Evolutionary conservation across 352 stramenopile genomes (phyloP), one percentile per base, ranked within the genome.

Genomic region (Globisporangium carolinianum): DNA sequence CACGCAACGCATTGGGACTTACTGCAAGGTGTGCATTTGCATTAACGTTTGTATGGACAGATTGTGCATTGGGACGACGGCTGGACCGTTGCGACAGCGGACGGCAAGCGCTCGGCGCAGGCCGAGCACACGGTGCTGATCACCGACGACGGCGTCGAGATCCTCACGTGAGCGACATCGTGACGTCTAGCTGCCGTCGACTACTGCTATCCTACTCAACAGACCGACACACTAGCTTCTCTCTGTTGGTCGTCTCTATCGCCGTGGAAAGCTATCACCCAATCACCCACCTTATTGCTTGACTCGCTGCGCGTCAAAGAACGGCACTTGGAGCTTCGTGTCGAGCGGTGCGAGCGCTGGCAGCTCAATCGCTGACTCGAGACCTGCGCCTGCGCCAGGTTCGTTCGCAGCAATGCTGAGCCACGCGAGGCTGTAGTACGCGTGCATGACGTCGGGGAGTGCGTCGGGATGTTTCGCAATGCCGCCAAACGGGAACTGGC

Each of bases 81-180:
- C 50, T 99, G 97, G 97, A 99, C 97, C 10, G 94, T 97, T 6
- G 94, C 91, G 12, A 99, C 96, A 15, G 76, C 76, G 1, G 96
- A 99, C 69, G 96, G 94, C 50, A 75, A 75, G 47, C 73, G 94
- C 46, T 95, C 89, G n/a, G 96, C 95, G 18, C 97, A 99, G 67
- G 98, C 98, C 57, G 97, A 99, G 66, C 96, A 99, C 76, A 99
- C 96, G n/a, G 78, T 99, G 14, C 71, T 99, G 11, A 91, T 99
- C 55, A 99, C 95, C 4, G 79, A 96, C 35, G 79, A 97, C 54
- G 96, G 96, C 45, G 89, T 97, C 4, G 93, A 98, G 56, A 89
- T 98, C 35, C 68, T 99, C 48, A 99, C 97, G n/a, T 91, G 76
- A 61, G 35, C 53, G 53, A 15, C 36, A 10, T 43, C 15, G 4